Evolutionary conservation across 192 early-diverging fungal species (phyloP).

Genomic region (Coemansia sp.): DNA sequence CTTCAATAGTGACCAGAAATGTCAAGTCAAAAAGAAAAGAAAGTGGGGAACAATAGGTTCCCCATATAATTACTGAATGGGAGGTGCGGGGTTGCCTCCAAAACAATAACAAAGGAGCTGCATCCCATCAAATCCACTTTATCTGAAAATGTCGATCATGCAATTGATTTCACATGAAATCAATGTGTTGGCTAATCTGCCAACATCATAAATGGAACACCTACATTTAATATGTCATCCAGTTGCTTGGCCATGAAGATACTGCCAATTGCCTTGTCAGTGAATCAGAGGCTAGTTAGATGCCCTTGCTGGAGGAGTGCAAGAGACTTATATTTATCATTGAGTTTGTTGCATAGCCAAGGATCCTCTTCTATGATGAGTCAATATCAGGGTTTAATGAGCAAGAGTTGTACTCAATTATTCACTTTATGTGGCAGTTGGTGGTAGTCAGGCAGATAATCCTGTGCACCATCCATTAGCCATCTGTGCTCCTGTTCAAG

Average conservation of each 20-base stretch:
- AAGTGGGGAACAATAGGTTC: no score
- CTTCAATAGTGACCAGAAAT: no score
- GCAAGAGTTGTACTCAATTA: slow-evolving; percentile 71
- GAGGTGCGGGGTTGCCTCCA: no score
- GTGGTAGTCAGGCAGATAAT: slow-evolving; percentile 65
- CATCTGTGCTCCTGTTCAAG: slow-evolving; percentile 74
- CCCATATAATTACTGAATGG: no score
- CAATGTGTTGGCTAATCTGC: no score
- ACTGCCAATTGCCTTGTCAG: slow-evolving; percentile 73
- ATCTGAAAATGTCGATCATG: no score
- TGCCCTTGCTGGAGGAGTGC: slow-evolving; percentile 82
- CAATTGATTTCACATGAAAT: no score
- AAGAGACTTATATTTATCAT: slow-evolving; percentile 80
- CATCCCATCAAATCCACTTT: no score
- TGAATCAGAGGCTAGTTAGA: slow-evolving; percentile 64
- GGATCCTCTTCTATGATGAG: slow-evolving; percentile 85
- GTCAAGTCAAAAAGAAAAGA: no score
- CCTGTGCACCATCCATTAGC: slow-evolving; percentile 82
- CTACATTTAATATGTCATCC: slow-evolving; percentile 74
- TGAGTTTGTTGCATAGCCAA: slow-evolving; percentile 76
- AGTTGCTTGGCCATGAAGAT: slow-evolving; percentile 69
- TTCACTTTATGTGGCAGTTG: slow-evolving; percentile 68
- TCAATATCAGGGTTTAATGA: slow-evolving; percentile 81
- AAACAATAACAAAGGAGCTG: no score
- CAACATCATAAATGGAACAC: slow-evolving; percentile 63